Base-by-base conservation (phyloP, 768 basidiomycete species). In the Serendipita vermifera region DNA sequence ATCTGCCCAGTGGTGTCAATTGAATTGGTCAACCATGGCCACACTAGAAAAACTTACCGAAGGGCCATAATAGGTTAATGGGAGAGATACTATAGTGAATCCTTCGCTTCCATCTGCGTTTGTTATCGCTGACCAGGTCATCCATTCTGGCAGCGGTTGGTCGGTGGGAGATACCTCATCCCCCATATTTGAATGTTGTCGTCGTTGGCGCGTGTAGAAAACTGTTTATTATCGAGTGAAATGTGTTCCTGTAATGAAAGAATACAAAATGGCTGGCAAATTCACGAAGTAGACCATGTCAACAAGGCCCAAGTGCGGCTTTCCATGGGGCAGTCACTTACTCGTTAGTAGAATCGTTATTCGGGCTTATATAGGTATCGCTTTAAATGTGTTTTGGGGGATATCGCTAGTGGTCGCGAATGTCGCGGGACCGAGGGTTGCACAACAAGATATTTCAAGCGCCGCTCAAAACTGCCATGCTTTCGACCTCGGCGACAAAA, bases 11-110 rank as follows among this genome's bases (percentile, higher is more conserved):
- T 13, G 9, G 26, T 11, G 41, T 43, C 41, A 43, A 43, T 11
- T 36, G 35, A n/a, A 9, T n/a, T 43, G 41, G 15, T 26, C 14
- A 22, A 43, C 13, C 24, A 43, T 11, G 41, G 14, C 26, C 41
- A 24, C n/a, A n/a, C n/a, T n/a, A n/a, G n/a, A n/a, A n/a, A n/a
- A n/a, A 43, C 41, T 11, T 43, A 43, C 41, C 41, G 41, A 43
- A 22, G 41, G 41, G 20, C 41, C 41, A 43, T 43, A 43, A 24
- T 43, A 43, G 26, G 41, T 43, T 26, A 43, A 26, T n/a, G 41
- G 41, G 13, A 26, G 15, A 24, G 9, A 11, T 13, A 43, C 41
- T 13, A 43, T 43, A 15, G 41, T 43, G 41, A 15, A 43, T 15
- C 13, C 41, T 22, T 43, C 14, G 26, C 13, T 43, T 26, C 41